Evolutionary conservation across 2,329 filamentous ascomycete species (phyloP), one percentile per base, ranked within the genome.

Genomic region (Dothideomycetes sp.): DNA sequence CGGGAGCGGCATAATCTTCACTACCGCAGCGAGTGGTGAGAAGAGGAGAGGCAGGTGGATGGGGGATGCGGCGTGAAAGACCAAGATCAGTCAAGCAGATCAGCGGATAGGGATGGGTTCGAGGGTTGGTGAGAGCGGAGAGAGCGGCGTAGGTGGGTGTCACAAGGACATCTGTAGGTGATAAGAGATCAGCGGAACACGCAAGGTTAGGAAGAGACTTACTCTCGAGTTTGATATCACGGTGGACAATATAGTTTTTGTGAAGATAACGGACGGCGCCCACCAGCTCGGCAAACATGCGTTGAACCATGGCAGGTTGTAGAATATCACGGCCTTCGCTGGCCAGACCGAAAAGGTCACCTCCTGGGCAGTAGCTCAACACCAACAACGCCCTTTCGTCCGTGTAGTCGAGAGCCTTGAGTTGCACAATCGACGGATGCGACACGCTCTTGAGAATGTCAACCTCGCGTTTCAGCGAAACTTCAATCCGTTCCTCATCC

Each of bases 211-310:
- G 37, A 45, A 49, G 48, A 48, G 46, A 70, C 80, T 64, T 73
- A 91, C 84, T 98, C 70, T 98, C 91, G 45, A 98, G 79, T 65
- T 98, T 98, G 63, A 98, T 93, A 61, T 98, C 91, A 45, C 91
- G 79, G 59, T 98, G 91, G 40, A 96, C 89, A 57, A 98, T 94
- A 51, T 77, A 80, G 53, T 84, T 71, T 40, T 76, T 69, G 61
- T 98, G 91, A 34, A 98, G 68, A 64, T 96, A 95, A 44, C 73
- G 75, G 24, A 94, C 81, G 0, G 89, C 91, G 46, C 76, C 80
- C 17, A 96, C 80, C 48, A 96, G 63, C 60, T 98, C 91, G 11
- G 88, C 74, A 61, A 95, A 95, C 43, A 96, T 87, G 37, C 91
- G 77, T 49, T 85, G 76, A 34, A 95, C 71, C 32, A 96, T 65